These are phyloP conservation scores for Carex littledalei DNA, from an alignment of 176 grass and related monocot genomes.

Conservation along the genomic window DNA sequence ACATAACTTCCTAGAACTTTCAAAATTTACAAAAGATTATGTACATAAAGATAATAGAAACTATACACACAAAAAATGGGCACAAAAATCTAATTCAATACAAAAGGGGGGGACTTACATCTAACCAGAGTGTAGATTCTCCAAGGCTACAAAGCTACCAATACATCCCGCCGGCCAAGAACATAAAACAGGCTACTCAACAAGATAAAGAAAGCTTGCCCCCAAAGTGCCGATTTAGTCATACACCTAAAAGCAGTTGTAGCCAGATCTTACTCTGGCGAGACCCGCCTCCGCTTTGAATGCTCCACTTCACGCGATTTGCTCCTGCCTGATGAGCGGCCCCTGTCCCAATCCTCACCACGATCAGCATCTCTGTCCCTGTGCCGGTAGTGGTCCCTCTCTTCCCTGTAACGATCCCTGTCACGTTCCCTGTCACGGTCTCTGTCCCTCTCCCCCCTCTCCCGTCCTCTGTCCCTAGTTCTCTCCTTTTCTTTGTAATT, in stretches of 20 bases:
- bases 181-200: slow-evolving; percentile 20
- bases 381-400: slow-evolving; percentile 64
- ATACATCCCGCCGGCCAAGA: slow-evolving; percentile 31
- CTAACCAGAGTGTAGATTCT: slow-evolving; percentile 38
- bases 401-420: slow-evolving; percentile 63
- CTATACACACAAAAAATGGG: slow-evolving; percentile 7
- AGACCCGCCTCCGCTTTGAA: slow-evolving; percentile 62
- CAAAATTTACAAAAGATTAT: slow-evolving; percentile 11
- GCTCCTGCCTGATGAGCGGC: slow-evolving; percentile 59
- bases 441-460: slow-evolving; percentile 52
- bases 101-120: slow-evolving; percentile 50
- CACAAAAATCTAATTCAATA: slow-evolving; percentile 13
- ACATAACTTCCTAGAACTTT: slow-evolving; percentile 7
- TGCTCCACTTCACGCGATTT: slow-evolving; percentile 64
- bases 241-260: slow-evolving; percentile 16
- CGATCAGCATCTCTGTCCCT: slow-evolving; percentile 52
- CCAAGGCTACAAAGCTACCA: slow-evolving; percentile 38
- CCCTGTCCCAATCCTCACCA: slow-evolving; percentile 65
- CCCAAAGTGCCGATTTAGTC: slow-evolving; percentile 28
- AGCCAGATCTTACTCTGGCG: slow-evolving; percentile 39
- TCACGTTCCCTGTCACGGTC: slow-evolving; percentile 55
- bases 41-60: neutral
- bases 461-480: slow-evolving; percentile 49
- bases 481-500: slow-evolving; percentile 35
- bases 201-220: slow-evolving; percentile 21